Evolutionary conservation across 257 asterid genomes (phyloP).

Genomic region (Nemophila menziesii): DNA sequence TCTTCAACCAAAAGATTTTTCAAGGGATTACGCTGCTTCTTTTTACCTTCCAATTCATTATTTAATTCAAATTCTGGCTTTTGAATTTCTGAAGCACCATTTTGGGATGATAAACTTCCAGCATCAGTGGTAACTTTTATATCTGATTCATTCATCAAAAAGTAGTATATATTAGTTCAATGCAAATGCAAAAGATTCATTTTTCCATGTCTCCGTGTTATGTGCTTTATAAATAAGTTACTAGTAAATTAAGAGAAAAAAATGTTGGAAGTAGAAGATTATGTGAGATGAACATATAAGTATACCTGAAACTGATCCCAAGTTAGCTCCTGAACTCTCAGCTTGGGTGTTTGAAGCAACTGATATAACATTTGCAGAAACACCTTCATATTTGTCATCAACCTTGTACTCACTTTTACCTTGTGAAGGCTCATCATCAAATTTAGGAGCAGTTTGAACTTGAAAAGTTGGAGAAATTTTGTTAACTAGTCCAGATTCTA

Average conservation of each 20-base stretch:
- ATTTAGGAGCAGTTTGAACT: neutral
- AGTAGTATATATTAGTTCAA: neutral
- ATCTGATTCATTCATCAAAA: slow-evolving; percentile 18
- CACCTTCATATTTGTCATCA: slow-evolving; percentile 20
- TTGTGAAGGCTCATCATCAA: slow-evolving; percentile 16
- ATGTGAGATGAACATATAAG: neutral
- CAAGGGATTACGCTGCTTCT: slow-evolving; percentile 42
- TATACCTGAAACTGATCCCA: slow-evolving; percentile 83
- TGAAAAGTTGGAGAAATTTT: slow-evolving; percentile 19
- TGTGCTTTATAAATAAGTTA: too few relatives aligned
- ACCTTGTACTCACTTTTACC: slow-evolving; percentile 26
- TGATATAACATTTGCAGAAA: slow-evolving; percentile 24
- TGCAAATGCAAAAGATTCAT: neutral
- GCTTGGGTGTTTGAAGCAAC: slow-evolving; percentile 34
- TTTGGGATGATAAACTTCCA: slow-evolving; percentile 11
- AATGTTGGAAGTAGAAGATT: neutral
- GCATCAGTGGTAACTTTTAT: slow-evolving; percentile 16
- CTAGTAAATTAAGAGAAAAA: too few relatives aligned
- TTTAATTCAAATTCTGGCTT: too few relatives aligned
- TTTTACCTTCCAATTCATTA: slow-evolving; percentile 73
- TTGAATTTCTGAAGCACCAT: slow-evolving; percentile 36
- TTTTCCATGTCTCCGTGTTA: too few relatives aligned
- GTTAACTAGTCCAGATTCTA: slow-evolving; percentile 12
- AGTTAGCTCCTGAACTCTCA: slow-evolving; percentile 66
- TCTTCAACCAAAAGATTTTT: slow-evolving; percentile 51